A percentile compares a stretch with the other conserved stretches of the same genome.
Conservation (phyloP, 2,329 filamentous ascomycete genomes). For the Didymella segeticola region DNA sequence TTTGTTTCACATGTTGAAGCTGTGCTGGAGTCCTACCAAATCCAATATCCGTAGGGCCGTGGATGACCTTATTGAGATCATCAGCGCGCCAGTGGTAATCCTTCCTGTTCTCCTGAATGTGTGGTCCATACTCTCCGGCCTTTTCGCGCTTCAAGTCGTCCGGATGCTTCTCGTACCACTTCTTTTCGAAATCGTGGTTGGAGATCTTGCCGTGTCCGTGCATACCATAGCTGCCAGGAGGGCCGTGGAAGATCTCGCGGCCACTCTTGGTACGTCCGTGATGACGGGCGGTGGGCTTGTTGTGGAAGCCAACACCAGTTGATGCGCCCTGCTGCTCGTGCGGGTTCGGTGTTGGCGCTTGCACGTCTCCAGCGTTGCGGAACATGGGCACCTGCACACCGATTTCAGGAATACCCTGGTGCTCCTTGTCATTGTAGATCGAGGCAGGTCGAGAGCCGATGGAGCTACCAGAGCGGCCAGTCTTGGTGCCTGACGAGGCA, state of each 20-base stretch:
- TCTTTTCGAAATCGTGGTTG: constrained; percentile 84
- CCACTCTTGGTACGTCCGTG: constrained; percentile 72
- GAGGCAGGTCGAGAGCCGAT: constrained; percentile 60
- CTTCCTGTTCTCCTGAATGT: constrained; percentile 64
- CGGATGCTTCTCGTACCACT: constrained; percentile 92
- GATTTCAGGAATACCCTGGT: constrained; percentile 90
- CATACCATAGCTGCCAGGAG: constrained; percentile 90
- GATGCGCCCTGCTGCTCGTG: constrained; percentile 49
- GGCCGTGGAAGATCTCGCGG: constrained; percentile 71
- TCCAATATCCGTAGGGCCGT: constrained; percentile 62
- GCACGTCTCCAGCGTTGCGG: constrained; percentile 89
- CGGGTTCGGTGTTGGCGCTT: constrained; percentile 85
- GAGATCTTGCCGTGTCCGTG: constrained; percentile 82
- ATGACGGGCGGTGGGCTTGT: constrained; percentile 62
- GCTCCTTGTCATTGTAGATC: constrained; percentile 66
- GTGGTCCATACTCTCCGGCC: constrained; percentile 67
- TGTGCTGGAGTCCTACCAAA: constrained; percentile 54
- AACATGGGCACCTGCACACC: constrained; percentile 94
- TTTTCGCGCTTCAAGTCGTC: constrained; percentile 78
- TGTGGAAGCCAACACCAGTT: constrained; percentile 60
- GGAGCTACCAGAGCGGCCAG: constrained; percentile 43
- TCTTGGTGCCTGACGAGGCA: constrained; percentile 27
- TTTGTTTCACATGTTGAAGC: constrained; percentile 49
- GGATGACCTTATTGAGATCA: constrained; percentile 88
- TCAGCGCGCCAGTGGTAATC: constrained; percentile 89